Conservation (phyloP, 2,329 filamentous ascomycete species). For the Diaporthe sp. region DNA sequence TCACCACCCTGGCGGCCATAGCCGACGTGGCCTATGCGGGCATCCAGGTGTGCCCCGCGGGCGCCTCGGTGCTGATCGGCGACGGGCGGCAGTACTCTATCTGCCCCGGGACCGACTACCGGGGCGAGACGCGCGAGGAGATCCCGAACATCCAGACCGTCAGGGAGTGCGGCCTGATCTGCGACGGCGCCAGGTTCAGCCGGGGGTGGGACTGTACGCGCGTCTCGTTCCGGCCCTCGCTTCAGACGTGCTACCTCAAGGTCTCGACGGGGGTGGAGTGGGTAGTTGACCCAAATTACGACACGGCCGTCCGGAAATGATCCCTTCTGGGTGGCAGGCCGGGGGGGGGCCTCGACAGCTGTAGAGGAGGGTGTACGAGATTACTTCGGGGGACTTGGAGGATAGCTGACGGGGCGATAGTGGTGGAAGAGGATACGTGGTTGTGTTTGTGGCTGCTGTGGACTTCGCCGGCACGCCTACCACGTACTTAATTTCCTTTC, state of each 20-base stretch:
- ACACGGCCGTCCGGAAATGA: background rate
- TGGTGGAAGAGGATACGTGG: background rate
- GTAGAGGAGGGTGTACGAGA: background rate
- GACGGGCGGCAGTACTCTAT: background rate
- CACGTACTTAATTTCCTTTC: too few relatives aligned
- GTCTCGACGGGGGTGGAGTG: background rate
- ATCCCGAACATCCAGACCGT: background rate
- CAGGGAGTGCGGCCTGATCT: background rate
- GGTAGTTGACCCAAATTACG: background rate
- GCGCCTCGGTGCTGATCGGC: background rate
- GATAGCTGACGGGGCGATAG: background rate
- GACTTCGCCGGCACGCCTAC: too few relatives aligned
- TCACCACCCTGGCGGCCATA: background rate
- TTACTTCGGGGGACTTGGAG: background rate
- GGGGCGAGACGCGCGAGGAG: background rate
- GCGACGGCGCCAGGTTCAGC: background rate
- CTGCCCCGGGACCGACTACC: background rate
- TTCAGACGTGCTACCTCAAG: background rate
- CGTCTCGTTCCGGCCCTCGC: background rate
- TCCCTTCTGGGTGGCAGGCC: background rate
- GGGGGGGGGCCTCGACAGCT: background rate
- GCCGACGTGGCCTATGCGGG: background rate
- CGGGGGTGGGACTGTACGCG: background rate
- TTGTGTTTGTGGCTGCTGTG: background rate
- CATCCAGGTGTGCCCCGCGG: background rate